Evolutionary conservation across 148 eudicot genomes (phyloP), one percentile per base, ranked within the genome.

Genomic region (Polygonum maritimum): DNA sequence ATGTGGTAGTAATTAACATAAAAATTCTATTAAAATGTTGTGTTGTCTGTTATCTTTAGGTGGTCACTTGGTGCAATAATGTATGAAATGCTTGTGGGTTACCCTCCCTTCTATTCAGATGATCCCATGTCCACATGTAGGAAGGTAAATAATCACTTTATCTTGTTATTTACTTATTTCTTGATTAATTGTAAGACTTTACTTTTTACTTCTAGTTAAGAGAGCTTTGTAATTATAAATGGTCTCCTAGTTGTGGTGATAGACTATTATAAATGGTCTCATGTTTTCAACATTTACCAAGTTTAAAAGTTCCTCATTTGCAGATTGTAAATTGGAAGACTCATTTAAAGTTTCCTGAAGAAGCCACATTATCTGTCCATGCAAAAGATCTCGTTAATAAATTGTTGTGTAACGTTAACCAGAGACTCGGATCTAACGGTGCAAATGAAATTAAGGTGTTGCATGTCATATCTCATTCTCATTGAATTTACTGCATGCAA

Each of bases 31-130:
- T 18, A 41, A 73, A 57, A 19, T 40, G 2, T 2, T 55, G 18
- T 54, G 47, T 6, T 63, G 12, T 10, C 49, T 52, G 14, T 40
- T 22, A 31, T 74, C 47, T 48, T 21, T 19, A 83, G 85, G 85
- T 83, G 85, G 85, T 83, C 85, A 47, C 76, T 83, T 45, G 85
- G 85, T 40, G 85, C 85, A 14, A 83, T 83, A 26, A 80, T 80
- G 80, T 83, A 77, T 75, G 85, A 83, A 74, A 83, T 83, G 85
- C 82, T 83, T 77, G 82, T 83, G 55, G 85, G 85, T 13, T 83
- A 83, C 62, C 85, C 85, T 11, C 85, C 85, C 60, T 83, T 83
- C 73, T 83, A 80, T 72, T 83, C 85, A 49, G 83, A 83, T 71
- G 85, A 80, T 69, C 78, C 81, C 51, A 82, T 82, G 81, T 47